phyloP scores from a whole-genome alignment of 176 grass and related monocot genomes.

The Microstegium vimineum region DNA sequence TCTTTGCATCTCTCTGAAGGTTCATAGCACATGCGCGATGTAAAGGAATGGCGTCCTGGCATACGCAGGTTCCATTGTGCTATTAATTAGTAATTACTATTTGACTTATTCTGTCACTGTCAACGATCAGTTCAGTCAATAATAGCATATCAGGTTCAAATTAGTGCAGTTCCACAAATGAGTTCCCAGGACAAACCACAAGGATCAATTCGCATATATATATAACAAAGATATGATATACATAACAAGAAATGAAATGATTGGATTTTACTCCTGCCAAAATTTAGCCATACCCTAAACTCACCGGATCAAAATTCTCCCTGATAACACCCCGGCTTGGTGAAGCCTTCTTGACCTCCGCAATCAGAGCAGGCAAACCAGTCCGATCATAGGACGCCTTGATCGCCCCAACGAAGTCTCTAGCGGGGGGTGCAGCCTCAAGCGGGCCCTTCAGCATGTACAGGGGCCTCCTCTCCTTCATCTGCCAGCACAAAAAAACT shows the following conservation, averaged over 20 bases:
- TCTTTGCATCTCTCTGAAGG: not conserved
- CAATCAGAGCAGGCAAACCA: slow-evolving; percentile 77
- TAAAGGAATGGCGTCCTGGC: not conserved
- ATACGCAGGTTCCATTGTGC: not conserved
- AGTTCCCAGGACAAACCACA: not conserved
- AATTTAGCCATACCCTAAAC: slow-evolving; percentile 10
- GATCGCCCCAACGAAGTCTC: slow-evolving; percentile 64
- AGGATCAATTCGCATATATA: not conserved
- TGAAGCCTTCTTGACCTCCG: slow-evolving; percentile 95
- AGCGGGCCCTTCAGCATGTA: slow-evolving; percentile 58
- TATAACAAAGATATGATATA: not conserved
- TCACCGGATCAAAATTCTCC: slow-evolving; percentile 85
- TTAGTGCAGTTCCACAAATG: not conserved
- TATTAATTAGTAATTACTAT: not conserved
- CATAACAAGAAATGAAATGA: too few relatives aligned
- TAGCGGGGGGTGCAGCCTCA: slow-evolving; percentile 51
- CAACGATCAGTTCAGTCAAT: not conserved
- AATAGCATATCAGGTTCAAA: not conserved
- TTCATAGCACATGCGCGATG: not conserved
- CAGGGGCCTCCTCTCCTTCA: slow-evolving; percentile 76
- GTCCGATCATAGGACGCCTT: slow-evolving; percentile 45
- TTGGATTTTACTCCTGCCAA: not conserved
- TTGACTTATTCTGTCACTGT: not conserved
- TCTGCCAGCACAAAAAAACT: slow-evolving; percentile 27
- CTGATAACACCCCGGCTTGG: slow-evolving; percentile 80